These are phyloP conservation scores for Phaseolus coccineus DNA, from an alignment of 331 rosid species.

Conservation along the genomic window DNA sequence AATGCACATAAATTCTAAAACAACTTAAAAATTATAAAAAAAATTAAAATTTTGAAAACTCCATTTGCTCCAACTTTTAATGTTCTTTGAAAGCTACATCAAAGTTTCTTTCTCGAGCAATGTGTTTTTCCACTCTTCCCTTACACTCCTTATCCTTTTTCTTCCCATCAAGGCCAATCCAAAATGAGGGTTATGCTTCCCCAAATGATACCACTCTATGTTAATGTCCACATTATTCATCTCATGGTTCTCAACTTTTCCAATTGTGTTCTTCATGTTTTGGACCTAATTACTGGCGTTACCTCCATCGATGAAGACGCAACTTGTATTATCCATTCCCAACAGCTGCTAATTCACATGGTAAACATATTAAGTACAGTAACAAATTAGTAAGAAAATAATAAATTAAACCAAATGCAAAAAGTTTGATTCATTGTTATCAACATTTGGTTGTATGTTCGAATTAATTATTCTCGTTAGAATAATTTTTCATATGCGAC, in stretches of 20 bases:
- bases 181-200: slow-evolving; percentile 37
- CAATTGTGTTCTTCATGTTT: slow-evolving; percentile 32
- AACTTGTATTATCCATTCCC: slow-evolving; percentile 32
- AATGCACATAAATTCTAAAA: no score
- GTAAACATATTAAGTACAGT: background rate
- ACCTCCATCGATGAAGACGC: slow-evolving; percentile 47
- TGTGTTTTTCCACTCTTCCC: no score
- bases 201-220: slow-evolving; percentile 32
- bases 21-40: no score
- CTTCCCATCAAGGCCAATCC: slow-evolving; percentile 34
- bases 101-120: no score
- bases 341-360: background rate
- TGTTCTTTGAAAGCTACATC: no score
- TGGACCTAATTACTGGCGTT: slow-evolving; percentile 40
- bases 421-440: no score
- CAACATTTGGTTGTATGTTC: background rate
- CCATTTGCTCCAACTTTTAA: no score
- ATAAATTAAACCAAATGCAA: background rate
- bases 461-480: background rate
- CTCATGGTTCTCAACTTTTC: slow-evolving; percentile 20
- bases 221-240: slow-evolving; percentile 33
- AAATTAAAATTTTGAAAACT: no score
- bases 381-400: background rate
- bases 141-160: no score
- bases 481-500: no score